Conservation (phyloP, 176 grass and related monocot genomes). For the Oryza brachyantha region DNA sequence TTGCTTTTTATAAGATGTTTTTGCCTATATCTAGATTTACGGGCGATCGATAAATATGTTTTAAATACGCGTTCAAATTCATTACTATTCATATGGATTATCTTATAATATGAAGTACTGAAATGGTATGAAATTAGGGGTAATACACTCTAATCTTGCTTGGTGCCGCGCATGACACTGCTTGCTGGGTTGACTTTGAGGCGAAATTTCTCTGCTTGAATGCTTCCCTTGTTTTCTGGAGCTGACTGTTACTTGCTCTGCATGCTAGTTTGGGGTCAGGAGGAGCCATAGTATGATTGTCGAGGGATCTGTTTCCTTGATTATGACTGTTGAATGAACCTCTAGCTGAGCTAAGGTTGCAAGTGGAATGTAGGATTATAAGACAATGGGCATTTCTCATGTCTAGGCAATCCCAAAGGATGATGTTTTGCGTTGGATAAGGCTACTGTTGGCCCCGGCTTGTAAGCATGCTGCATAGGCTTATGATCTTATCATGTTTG, state of each 20-base stretch:
- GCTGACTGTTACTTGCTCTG: background rate
- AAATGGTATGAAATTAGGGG: no score
- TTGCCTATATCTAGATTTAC: no score
- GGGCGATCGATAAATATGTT: no score
- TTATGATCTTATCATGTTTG: background rate
- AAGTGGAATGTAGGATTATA: background rate
- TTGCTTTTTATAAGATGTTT: no score
- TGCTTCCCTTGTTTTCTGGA: background rate
- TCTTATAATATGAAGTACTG: no score
- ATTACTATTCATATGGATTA: no score
- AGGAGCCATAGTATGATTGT: background rate
- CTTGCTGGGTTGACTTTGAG: background rate
- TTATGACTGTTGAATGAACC: background rate
- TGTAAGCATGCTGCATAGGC: no score
- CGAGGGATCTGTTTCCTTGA: background rate
- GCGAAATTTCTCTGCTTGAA: background rate
- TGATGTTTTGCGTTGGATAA: constrained; percentile 3
- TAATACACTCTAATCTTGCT: no score
- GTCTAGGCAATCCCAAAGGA: background rate
- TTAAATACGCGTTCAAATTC: no score
- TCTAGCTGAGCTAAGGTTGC: background rate
- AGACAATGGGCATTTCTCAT: background rate
- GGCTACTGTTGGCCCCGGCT: background rate
- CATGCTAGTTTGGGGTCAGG: background rate
- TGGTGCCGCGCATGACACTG: no score